Evolutionary conservation across 2,329 filamentous ascomycete species (phyloP).

Genomic region (Trichothecium sympodiale): DNA sequence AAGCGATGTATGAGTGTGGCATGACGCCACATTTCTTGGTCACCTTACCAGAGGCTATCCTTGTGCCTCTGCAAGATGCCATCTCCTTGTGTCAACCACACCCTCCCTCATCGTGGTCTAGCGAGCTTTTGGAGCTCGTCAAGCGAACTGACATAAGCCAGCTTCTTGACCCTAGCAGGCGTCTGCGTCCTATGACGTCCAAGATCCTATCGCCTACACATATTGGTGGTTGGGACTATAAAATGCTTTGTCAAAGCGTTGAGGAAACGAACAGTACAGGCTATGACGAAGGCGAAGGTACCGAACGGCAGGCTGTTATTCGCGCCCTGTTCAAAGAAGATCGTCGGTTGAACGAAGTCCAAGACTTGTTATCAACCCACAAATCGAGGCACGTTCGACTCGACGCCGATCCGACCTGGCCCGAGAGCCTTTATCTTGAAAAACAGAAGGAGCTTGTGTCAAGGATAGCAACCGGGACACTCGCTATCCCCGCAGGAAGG

Average conservation of each 20-base stretch:
- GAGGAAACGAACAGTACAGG: constrained; percentile 49
- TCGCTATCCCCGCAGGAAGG: constrained; percentile 79
- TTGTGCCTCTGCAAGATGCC: constrained; percentile 69
- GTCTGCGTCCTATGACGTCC: constrained; percentile 18
- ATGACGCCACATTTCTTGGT: constrained; percentile 61
- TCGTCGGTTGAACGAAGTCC: constrained; percentile 76
- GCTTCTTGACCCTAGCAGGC: constrained; percentile 37
- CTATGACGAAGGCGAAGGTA: constrained; percentile 71
- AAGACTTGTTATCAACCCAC: constrained; percentile 73
- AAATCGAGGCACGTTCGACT: constrained; percentile 72
- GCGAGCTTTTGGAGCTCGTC: constrained; percentile 60
- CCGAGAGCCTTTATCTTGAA: constrained; percentile 79
- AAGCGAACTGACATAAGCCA: constrained; percentile 72
- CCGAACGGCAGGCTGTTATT: constrained; percentile 73
- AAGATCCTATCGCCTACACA: constrained; percentile 48
- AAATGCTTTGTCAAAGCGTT: constrained; percentile 59
- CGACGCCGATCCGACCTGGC: constrained; percentile 62
- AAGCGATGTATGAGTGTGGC: constrained; percentile 60
- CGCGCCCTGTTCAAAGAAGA: constrained; percentile 86
- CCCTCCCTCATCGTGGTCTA: constrained; percentile 68
- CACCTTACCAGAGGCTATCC: constrained; percentile 75
- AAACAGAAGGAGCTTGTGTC: constrained; percentile 86
- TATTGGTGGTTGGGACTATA: constrained; percentile 61
- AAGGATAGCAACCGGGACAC: constrained; percentile 72
- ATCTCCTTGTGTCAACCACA: constrained; percentile 76